Percentiles rank a stretch among this genome's conserved stretches.
phyloP scores from a whole-genome alignment of 2,329 filamentous ascomycete genomes.

The Sclerotinia trifoliorum region DNA sequence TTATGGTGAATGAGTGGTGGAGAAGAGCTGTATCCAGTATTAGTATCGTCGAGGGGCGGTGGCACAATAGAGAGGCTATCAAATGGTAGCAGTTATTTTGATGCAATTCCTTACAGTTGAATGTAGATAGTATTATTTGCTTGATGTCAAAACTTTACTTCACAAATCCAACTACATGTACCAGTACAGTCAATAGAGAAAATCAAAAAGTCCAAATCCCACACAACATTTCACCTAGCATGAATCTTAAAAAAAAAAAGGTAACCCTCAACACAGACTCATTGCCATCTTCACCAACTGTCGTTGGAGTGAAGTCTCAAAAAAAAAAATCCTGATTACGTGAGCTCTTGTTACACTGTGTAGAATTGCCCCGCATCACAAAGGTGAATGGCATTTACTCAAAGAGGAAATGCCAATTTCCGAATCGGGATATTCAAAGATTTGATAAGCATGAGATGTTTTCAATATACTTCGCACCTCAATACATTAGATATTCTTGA shows the following conservation, averaged over 20 bases:
- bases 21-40: neutral
- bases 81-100: neutral
- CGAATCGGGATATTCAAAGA: neutral
- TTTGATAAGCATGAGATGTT: conserved; percentile 2
- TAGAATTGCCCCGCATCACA: neutral
- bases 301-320: neutral
- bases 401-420: neutral
- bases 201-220: neutral
- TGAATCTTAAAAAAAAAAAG: neutral
- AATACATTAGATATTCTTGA: neutral
- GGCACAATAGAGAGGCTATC: neutral
- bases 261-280: neutral
- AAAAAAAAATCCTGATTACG: neutral
- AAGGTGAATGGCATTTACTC: neutral
- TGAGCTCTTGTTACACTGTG: neutral
- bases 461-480: neutral
- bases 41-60: too few species aligned
- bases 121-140: neutral
- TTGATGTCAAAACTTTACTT: neutral
- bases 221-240: too few species aligned
- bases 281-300: neutral
- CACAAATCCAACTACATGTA: neutral
- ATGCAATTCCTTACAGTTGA: too few species aligned
- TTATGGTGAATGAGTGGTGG: neutral
- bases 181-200: neutral